Base-by-base conservation (phyloP, 2,329 filamentous ascomycete genomes). In the Epichloe gansuensis region DNA sequence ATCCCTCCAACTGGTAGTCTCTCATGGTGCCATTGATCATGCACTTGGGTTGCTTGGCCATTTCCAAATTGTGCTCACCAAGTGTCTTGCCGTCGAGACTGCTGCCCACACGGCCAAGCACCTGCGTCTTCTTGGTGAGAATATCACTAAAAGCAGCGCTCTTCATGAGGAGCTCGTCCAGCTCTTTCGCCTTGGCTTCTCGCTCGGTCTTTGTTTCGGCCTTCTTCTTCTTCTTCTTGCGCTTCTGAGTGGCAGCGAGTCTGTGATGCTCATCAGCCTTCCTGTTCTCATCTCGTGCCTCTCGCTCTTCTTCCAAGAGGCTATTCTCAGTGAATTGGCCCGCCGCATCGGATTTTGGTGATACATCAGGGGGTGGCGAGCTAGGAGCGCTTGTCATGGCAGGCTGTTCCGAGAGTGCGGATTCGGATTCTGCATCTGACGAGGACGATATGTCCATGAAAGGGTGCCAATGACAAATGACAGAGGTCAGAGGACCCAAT, bases 1-100 rank as follows among this genome's bases (percentile, higher is more conserved):
- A 68, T 0, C 93, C 93, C 64, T 97, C 91, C 0, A 98, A 71
- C 61, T 98, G 93, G 63, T 98, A 98, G 56, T 87, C 85, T 17
- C 90, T 77, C 91, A 98, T 97, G 4, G 83, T 85, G 1, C 93
- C 93, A 5, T 89, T 89, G 0, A 84, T 82, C 60, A 98, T 82
- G 53, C 89, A 81, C 56, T 84, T 82, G 0, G 93, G 93, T 63
- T 98, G 93, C 55, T 85, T 76, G 0, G 90, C 91, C 65, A 94
- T 88, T 52, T 82, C 76, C 15, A 96, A 68, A 51, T 89, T 77
- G 51, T 82, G 80, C 55, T 82, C 79, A 5, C 78, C 78, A 0
- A 84, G 65, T 0, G 75, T 70, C 58, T 81, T 75, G 12, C 80
- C 80, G 53, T 82, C 77, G 2, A 84, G 69, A 8, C 74, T 73